A percentile compares a stretch with the other conserved stretches of the same genome.
These are phyloP conservation scores for Saccharum hybrid DNA, from an alignment of 202 grass and related monocot genomes.

Conservation along the genomic window DNA sequence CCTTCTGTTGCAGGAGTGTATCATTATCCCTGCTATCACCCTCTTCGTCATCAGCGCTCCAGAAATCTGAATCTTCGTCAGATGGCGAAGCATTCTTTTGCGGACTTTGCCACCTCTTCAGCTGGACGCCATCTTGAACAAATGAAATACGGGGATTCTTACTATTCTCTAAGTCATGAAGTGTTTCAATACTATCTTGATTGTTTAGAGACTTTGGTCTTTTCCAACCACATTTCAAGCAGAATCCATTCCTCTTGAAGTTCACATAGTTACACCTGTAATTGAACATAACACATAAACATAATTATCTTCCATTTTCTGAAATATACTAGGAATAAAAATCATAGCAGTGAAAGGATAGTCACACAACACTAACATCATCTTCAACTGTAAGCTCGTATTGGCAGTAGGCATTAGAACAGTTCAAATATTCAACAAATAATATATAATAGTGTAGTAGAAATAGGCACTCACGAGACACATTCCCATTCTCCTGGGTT, in stretches of 20 bases:
- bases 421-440: constrained; percentile 4
- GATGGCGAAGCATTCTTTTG: constrained; percentile 44
- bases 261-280: constrained; percentile 93
- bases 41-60: constrained; percentile 52
- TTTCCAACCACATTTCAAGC: constrained; percentile 88
- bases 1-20: constrained; percentile 20
- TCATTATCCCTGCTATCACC: not conserved
- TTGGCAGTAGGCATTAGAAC: constrained; percentile 14
- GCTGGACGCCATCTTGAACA: constrained; percentile 58
- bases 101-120: constrained; percentile 25
- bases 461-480: constrained; percentile 64
- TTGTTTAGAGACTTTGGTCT: constrained; percentile 79
- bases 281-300: constrained; percentile 37
- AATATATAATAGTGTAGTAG: constrained; percentile 8
- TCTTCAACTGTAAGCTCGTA: not conserved
- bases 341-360: constrained; percentile 21
- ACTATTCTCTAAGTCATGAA: constrained; percentile 41
- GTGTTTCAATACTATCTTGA: constrained; percentile 48
- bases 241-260: constrained; percentile 81
- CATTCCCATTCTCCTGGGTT: constrained; percentile 95
- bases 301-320: constrained; percentile 35
- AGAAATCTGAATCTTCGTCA: constrained; percentile 59
- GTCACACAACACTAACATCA: not conserved
- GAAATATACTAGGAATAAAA: constrained; percentile 30
- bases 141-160: constrained; percentile 63